These are phyloP conservation scores for Vitis hybrid DNA, from an alignment of 177 flowering plant species.

Conservation along the genomic window DNA sequence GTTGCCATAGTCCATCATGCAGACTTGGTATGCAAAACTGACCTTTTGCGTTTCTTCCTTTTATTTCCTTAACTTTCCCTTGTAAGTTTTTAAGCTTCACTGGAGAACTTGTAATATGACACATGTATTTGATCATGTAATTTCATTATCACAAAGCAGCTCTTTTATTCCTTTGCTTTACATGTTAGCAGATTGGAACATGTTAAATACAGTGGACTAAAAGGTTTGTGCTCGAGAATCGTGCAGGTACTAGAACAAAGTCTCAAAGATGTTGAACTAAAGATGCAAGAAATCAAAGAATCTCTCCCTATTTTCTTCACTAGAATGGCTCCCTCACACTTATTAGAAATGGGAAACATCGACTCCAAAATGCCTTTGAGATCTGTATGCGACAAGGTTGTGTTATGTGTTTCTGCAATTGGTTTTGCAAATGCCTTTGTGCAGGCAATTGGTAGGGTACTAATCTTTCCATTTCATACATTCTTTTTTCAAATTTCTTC, in stretches of 20 bases:
- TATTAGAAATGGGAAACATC: slow-evolving; percentile 42
- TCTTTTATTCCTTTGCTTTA: too few species aligned
- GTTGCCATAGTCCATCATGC: slow-evolving; percentile 80
- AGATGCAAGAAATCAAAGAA: slow-evolving; percentile 37
- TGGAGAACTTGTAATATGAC: not conserved
- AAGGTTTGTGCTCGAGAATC: slow-evolving; percentile 1
- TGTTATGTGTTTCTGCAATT: slow-evolving; percentile 81
- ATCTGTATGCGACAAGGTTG: slow-evolving; percentile 25
- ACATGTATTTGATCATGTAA: not conserved
- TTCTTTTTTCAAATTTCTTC: not conserved
- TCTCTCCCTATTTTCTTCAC: slow-evolving; percentile 60
- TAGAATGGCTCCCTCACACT: slow-evolving; percentile 58
- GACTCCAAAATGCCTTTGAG: slow-evolving; percentile 40
- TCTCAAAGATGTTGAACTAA: slow-evolving; percentile 37
- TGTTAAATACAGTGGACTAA: not conserved
- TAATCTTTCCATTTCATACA: not conserved
- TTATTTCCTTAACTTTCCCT: not conserved
- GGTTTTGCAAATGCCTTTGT: slow-evolving; percentile 74
- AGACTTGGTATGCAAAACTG: slow-evolving; percentile 55
- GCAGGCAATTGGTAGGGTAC: slow-evolving; percentile 55
- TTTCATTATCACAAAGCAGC: too few species aligned
- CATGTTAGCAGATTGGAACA: too few species aligned
- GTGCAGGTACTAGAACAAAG: slow-evolving; percentile 49
- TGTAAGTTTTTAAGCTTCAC: not conserved
- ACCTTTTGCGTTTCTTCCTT: not conserved